Conservation (phyloP, 768 basidiomycete species). For the Boletales sp. region DNA sequence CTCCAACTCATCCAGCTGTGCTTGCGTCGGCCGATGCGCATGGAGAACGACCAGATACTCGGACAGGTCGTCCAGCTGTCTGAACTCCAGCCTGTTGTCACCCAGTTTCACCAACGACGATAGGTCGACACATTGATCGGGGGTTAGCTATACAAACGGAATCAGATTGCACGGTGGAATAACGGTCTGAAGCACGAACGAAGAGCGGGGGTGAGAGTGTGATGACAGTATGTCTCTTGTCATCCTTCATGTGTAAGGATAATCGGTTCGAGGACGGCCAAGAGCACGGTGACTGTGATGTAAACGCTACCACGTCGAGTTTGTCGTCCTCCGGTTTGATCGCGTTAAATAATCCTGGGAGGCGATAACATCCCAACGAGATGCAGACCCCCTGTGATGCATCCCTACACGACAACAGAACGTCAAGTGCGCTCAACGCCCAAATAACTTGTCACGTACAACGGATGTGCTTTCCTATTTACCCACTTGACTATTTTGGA, state of each 20-base stretch:
- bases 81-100: conserved; percentile 41
- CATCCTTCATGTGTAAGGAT: conserved; percentile 12
- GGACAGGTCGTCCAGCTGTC: conserved; percentile 42
- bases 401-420: conserved; percentile 22
- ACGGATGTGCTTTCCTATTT: conserved; percentile 23
- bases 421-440: not conserved
- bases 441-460: conserved; percentile 27
- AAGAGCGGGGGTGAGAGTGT: conserved; percentile 29
- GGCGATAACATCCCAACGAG: conserved; percentile 44
- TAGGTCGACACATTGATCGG: conserved; percentile 50
- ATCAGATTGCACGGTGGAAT: not conserved
- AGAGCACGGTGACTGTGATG: conserved; percentile 29
- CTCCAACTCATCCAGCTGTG: conserved; percentile 36
- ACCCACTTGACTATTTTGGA: conserved; percentile 35
- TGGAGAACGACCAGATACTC: conserved; percentile 45
- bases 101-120: conserved; percentile 42
- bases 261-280: conserved; percentile 41
- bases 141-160: conserved; percentile 35
- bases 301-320: conserved; percentile 17
- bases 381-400: conserved; percentile 38
- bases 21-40: conserved; percentile 46
- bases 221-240: conserved; percentile 8
- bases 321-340: conserved; percentile 9
- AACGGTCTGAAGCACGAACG: conserved; percentile 29
- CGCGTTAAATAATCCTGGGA: conserved; percentile 20